Conservation (phyloP, 805 yeast genomes). For the Lachancea mirantina region DNA sequence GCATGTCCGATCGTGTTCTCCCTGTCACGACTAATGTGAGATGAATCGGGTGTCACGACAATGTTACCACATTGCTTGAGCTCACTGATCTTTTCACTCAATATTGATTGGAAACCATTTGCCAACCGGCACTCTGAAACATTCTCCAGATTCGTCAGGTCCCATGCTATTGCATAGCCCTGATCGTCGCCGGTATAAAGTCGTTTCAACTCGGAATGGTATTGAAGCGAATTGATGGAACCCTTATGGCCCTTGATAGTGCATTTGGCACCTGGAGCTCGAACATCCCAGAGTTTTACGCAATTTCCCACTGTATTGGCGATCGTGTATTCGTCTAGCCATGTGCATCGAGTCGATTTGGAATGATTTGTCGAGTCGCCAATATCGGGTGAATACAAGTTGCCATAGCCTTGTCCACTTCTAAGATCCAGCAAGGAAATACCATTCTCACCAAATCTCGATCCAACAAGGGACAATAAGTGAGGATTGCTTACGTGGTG, state of each 20-base stretch:
- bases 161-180: constrained; percentile 23
- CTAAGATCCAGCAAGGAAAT: constrained; percentile 69
- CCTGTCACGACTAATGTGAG: constrained; percentile 5
- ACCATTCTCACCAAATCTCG: constrained; percentile 66
- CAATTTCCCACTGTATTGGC: constrained; percentile 17
- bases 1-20: constrained; percentile 3
- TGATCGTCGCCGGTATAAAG: constrained; percentile 20
- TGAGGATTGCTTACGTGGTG: constrained; percentile 34
- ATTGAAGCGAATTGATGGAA: constrained; percentile 15
- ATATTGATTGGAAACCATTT: constrained; percentile 18
- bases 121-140: constrained; percentile 16
- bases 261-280: constrained; percentile 17
- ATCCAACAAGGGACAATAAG: constrained; percentile 43
- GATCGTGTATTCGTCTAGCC: constrained; percentile 20
- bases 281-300: constrained; percentile 24
- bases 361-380: constrained; percentile 6
- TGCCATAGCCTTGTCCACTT: constrained; percentile 21
- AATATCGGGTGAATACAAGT: constrained; percentile 19
- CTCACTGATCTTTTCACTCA: constrained; percentile 8
- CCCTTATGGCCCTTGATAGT: constrained; percentile 20
- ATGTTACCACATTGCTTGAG: constrained; percentile 25
- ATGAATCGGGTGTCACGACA: constrained; percentile 12
- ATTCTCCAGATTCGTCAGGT: constrained; percentile 13
- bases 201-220: constrained; percentile 9
- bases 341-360: constrained; percentile 16